A percentile compares a stretch with the other conserved stretches of the same genome.
phyloP scores from a whole-genome alignment of 805 yeast species.

The Deakozyma indianensis region DNA sequence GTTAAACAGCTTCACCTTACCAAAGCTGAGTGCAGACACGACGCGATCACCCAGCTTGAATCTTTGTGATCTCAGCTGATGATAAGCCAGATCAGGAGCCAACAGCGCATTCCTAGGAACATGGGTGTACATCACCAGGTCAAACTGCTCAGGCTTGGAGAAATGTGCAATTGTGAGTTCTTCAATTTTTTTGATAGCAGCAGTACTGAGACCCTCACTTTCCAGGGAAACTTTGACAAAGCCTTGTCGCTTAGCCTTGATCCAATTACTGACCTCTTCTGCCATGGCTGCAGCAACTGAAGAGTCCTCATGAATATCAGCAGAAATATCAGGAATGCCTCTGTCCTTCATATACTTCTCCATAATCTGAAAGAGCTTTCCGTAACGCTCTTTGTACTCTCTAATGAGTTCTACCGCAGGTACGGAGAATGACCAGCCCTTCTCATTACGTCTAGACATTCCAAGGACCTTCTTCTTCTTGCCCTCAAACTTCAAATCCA shows the following conservation, averaged over 20 bases:
- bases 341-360: constrained; percentile 10
- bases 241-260: constrained; percentile 28
- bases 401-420: constrained; percentile 53
- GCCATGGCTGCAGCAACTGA: constrained; percentile 21
- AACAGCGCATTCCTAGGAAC: constrained; percentile 78
- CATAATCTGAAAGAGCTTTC: constrained; percentile 36
- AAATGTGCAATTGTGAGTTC: constrained; percentile 31
- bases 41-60: constrained; percentile 86
- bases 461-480: constrained; percentile 77
- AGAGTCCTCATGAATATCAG: constrained; percentile 11
- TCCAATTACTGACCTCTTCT: constrained; percentile 27
- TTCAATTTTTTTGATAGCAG: constrained; percentile 49
- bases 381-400: constrained; percentile 48
- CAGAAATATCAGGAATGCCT: constrained; percentile 13
- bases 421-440: constrained; percentile 74
- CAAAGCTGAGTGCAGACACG: constrained; percentile 68
- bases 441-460: constrained; percentile 49
- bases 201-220: constrained; percentile 56
- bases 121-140: constrained; percentile 49
- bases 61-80: constrained; percentile 55
- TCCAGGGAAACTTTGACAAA: constrained; percentile 58
- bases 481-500: constrained; percentile 71
- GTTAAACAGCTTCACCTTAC: constrained; percentile 75
- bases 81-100: constrained; percentile 58
- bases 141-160: constrained; percentile 29